These are phyloP conservation scores for Mollisia scopiformis DNA, from an alignment of 2,329 filamentous ascomycete species.

Conservation along the genomic window DNA sequence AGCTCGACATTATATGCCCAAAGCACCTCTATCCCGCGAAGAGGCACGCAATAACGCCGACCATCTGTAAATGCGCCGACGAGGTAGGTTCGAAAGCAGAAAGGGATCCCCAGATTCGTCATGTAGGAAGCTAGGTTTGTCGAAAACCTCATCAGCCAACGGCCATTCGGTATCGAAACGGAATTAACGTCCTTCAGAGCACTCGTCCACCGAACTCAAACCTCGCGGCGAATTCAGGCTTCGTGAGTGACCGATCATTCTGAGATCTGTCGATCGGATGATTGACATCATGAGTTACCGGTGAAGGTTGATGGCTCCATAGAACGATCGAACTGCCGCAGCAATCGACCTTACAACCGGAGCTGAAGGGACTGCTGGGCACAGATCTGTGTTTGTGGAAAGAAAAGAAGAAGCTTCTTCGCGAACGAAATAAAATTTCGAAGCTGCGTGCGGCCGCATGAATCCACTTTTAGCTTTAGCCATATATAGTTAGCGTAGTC, in stretches of 20 bases:
- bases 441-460: constrained; percentile 18
- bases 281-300: constrained; percentile 70
- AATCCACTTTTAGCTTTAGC: not conserved
- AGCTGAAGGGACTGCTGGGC: constrained; percentile 77
- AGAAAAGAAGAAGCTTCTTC: constrained; percentile 41
- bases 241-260: constrained; percentile 66
- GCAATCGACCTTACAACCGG: constrained; percentile 74
- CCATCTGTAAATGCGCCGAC: not conserved
- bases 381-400: constrained; percentile 74
- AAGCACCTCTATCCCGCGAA: not conserved
- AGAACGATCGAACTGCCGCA: constrained; percentile 81
- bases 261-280: constrained; percentile 94
- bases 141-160: constrained; percentile 88
- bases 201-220: constrained; percentile 67
- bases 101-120: not conserved
- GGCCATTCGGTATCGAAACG: constrained; percentile 85
- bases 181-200: constrained; percentile 79
- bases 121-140: constrained; percentile 45
- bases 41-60: not conserved
- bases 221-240: constrained; percentile 70
- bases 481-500: not conserved
- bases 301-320: constrained; percentile 71
- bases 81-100: not conserved
- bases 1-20: not conserved
- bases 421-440: constrained; percentile 32